Evolutionary conservation across 2,329 filamentous ascomycete genomes (phyloP).

Genomic region (Colletotrichum navitas): DNA sequence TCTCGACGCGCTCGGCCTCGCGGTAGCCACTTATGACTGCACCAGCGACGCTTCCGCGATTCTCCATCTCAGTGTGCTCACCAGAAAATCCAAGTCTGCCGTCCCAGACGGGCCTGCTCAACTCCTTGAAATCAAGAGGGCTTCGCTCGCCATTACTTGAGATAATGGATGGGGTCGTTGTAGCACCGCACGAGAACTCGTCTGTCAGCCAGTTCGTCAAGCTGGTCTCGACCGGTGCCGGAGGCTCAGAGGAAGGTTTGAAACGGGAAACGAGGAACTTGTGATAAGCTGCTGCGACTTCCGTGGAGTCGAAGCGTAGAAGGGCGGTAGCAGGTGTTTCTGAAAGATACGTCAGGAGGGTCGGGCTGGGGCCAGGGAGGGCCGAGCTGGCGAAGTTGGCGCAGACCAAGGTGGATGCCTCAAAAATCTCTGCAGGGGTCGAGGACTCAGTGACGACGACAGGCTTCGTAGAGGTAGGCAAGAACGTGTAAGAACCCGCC

Average conservation of each 20-base stretch:
- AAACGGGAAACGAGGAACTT: conserved; percentile 37
- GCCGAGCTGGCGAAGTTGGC: conserved; percentile 36
- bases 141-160: conserved; percentile 37
- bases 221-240: conserved; percentile 29
- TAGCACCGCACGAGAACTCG: conserved; percentile 37
- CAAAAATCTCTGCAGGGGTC: conserved; percentile 27
- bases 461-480: conserved; percentile 38
- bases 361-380: conserved; percentile 33
- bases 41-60: conserved; percentile 39
- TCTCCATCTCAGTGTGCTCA: conserved; percentile 41
- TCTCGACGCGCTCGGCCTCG: conserved; percentile 37
- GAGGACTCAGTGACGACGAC: conserved; percentile 29
- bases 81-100: conserved; percentile 37
- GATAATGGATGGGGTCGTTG: conserved; percentile 36
- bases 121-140: conserved; percentile 39
- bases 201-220: conserved; percentile 40
- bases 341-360: conserved; percentile 37
- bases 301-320: conserved; percentile 30
- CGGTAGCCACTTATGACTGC: conserved; percentile 38
- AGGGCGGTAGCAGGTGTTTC: conserved; percentile 36
- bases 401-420: conserved; percentile 37
- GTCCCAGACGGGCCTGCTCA: conserved; percentile 35
- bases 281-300: conserved; percentile 35
- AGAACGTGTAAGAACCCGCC: conserved; percentile 35
- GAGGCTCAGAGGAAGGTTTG: conserved; percentile 29